phyloP scores from a whole-genome alignment of 2,329 filamentous ascomycete genomes.

The Microdochium bolleyi region DNA sequence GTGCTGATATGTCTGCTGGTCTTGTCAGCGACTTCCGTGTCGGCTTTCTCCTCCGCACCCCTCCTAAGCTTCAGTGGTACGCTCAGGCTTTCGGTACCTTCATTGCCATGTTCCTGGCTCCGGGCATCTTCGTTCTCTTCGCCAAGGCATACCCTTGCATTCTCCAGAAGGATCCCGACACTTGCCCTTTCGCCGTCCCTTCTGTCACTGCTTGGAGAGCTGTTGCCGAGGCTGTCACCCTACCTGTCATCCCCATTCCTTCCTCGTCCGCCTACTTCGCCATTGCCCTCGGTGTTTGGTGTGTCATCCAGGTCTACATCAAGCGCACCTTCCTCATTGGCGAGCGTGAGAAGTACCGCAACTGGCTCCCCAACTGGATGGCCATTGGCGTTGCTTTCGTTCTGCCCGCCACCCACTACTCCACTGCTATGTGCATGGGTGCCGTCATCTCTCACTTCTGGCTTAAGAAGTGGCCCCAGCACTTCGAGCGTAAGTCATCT shows the following conservation, averaged over 20 bases:
- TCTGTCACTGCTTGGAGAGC: slow-evolving; percentile 42
- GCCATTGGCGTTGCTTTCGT: slow-evolving; percentile 52
- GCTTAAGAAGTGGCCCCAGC: slow-evolving; percentile 39
- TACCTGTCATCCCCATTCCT: slow-evolving; percentile 47
- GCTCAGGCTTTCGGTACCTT: slow-evolving; percentile 42
- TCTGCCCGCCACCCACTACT: slow-evolving; percentile 46
- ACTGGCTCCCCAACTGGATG: slow-evolving; percentile 58
- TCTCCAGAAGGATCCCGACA: slow-evolving; percentile 26
- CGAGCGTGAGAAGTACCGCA: slow-evolving; percentile 41
- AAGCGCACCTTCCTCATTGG: slow-evolving; percentile 47
- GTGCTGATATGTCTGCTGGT: slow-evolving; percentile 24
- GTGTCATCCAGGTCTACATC: slow-evolving; percentile 40
- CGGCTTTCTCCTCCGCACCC: slow-evolving; percentile 41
- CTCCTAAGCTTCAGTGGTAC: slow-evolving; percentile 40
- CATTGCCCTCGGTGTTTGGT: slow-evolving; percentile 43
- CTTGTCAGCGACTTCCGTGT: slow-evolving; percentile 41
- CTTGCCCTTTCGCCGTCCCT: slow-evolving; percentile 38
- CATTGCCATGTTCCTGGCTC: slow-evolving; percentile 42
- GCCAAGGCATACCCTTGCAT: slow-evolving; percentile 46
- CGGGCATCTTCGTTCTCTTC: slow-evolving; percentile 45
- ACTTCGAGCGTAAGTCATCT: slow-evolving; percentile 34
- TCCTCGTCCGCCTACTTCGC: slow-evolving; percentile 46
- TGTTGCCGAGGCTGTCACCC: slow-evolving; percentile 47
- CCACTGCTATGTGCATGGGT: slow-evolving; percentile 51
- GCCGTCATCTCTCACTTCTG: slow-evolving; percentile 43